Percentiles rank a stretch among this genome's conserved stretches.
Evolutionary conservation across 495 filamentous ascomycete species (phyloP).

Genomic region (Tuber borchii): DNA sequence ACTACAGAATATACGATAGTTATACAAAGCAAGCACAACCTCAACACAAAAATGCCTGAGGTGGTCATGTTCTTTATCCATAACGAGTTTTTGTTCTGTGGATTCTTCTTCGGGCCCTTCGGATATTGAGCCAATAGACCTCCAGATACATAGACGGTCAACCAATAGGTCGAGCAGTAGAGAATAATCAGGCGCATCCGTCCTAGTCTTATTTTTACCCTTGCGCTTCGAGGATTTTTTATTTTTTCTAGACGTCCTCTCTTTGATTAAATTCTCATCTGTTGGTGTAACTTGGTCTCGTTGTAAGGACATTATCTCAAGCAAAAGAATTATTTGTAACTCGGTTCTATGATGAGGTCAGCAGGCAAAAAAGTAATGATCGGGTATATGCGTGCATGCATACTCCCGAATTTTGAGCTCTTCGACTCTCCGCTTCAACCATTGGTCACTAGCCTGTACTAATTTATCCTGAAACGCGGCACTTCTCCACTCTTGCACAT

Average conservation of each 20-base stretch:
- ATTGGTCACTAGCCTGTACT: constrained; percentile 26
- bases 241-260: constrained; percentile 43
- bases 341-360: constrained; percentile 55
- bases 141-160: constrained; percentile 93
- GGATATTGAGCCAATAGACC: constrained; percentile 61
- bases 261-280: constrained; percentile 42
- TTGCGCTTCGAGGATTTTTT: constrained; percentile 38
- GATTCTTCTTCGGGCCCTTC: constrained; percentile 52
- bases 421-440: constrained; percentile 38
- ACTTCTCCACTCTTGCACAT: constrained; percentile 74
- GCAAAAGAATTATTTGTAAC: constrained; percentile 79
- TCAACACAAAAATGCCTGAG: constrained; percentile 80
- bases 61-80: constrained; percentile 49
- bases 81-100: constrained; percentile 37
- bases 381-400: constrained; percentile 3
- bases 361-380: neutral
- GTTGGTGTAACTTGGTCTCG: constrained; percentile 43
- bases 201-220: constrained; percentile 46
- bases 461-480: constrained; percentile 40
- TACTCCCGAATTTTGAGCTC: constrained; percentile 44
- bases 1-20: constrained; percentile 20
- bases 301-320: constrained; percentile 76
- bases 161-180: constrained; percentile 74
- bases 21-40: constrained; percentile 86
- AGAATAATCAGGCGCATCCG: constrained; percentile 49